phyloP scores from a whole-genome alignment of 352 stramenopile genomes.

The Phytophthora pluvialis region DNA sequence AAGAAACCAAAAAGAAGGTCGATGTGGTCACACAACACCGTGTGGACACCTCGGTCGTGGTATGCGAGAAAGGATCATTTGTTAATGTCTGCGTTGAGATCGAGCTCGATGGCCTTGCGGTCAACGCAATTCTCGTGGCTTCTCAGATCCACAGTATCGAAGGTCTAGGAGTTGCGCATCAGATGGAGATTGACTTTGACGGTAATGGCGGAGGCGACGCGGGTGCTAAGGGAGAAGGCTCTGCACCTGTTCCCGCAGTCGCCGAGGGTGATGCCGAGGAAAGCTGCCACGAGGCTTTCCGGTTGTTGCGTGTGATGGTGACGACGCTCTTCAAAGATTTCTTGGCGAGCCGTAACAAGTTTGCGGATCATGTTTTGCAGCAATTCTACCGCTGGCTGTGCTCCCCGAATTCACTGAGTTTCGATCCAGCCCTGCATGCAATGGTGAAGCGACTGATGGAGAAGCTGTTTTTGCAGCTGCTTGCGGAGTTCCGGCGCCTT shows the following conservation, averaged over 20 bases:
- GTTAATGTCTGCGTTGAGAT: conserved; percentile 77
- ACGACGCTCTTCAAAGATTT: conserved; percentile 95
- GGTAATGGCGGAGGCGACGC: conserved; percentile 27
- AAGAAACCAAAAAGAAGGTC: conserved; percentile 17
- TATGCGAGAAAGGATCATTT: conserved; percentile 94
- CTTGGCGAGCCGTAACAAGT: conserved; percentile 85
- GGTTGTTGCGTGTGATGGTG: conserved; percentile 92
- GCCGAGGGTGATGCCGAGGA: conserved; percentile 81
- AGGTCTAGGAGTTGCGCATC: conserved; percentile 57
- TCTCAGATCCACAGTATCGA: conserved; percentile 80
- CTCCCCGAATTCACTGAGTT: conserved; percentile 90
- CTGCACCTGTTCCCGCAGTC: conserved; percentile 20
- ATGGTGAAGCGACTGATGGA: conserved; percentile 97
- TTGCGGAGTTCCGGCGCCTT: conserved; percentile 94
- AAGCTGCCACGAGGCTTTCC: conserved; percentile 92
- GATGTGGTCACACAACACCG: conserved; percentile 37
- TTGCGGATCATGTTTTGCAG: conserved; percentile 96
- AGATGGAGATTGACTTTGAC: conserved; percentile 78
- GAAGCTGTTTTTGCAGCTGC: conserved; percentile 92
- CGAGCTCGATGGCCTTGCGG: conserved; percentile 72
- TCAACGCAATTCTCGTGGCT: conserved; percentile 79
- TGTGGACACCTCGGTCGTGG: conserved; percentile 64
- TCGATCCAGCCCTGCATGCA: conserved; percentile 94
- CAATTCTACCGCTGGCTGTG: conserved; percentile 96
- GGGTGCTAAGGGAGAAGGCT: conserved; percentile 13